Evolutionary conservation across 2,329 filamentous ascomycete species (phyloP).

Genomic region (Trichoderma guizhouense): DNA sequence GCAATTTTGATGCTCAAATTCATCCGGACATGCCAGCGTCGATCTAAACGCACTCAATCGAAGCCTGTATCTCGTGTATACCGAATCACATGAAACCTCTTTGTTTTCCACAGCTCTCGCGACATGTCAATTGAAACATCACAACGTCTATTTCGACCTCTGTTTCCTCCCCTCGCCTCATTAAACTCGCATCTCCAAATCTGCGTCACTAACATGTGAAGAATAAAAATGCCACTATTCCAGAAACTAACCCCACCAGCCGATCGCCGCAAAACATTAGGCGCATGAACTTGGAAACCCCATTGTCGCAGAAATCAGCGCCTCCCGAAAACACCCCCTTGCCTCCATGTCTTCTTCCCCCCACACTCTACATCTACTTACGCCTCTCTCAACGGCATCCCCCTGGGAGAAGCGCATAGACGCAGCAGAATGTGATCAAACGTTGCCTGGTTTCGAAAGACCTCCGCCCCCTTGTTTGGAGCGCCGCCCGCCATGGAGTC

Average conservation of each 20-base stretch:
- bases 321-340: background rate
- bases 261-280: conserved; percentile 9
- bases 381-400: background rate
- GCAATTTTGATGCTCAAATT: background rate
- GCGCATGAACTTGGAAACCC: conserved; percentile 9
- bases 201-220: background rate
- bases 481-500: background rate
- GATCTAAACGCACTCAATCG: background rate
- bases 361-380: background rate
- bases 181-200: background rate
- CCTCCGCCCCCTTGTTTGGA: background rate
- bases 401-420: background rate
- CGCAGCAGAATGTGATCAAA: background rate
- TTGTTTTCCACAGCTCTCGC: background rate
- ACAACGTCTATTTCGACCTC: background rate
- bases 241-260: background rate
- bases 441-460: conserved; percentile 3
- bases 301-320: conserved; percentile 8
- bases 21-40: background rate
- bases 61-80: background rate
- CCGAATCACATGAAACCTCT: background rate
- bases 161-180: background rate
- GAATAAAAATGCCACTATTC: background rate
- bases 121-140: background rate
- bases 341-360: background rate